A percentile compares a stretch with the other conserved stretches of the same genome.
Evolutionary conservation across 352 stramenopile genomes (phyloP).

Genomic region (Lagenidium giganteum): DNA sequence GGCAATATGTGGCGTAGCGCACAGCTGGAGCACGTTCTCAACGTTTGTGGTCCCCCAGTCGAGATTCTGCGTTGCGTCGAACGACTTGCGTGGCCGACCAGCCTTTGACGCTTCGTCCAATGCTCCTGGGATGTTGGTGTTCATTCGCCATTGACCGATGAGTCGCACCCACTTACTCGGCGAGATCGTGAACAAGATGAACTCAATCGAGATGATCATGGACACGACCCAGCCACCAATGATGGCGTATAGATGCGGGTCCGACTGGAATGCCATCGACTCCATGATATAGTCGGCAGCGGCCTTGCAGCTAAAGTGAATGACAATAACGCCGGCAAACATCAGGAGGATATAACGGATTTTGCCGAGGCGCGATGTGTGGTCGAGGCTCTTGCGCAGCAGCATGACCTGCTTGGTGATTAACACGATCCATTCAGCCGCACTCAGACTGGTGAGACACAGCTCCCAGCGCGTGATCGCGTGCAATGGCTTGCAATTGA

Average conservation of each 20-base stretch:
- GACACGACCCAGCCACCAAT: conserved; percentile 22
- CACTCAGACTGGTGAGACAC: too few species aligned
- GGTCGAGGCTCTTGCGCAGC: too few species aligned
- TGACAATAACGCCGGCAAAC: conserved; percentile 9
- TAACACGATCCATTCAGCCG: too few species aligned
- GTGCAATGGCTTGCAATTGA: too few species aligned
- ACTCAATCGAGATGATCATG: conserved; percentile 19
- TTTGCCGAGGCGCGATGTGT: too few species aligned
- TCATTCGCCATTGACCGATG: conserved; percentile 2
- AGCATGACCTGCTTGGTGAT: too few species aligned
- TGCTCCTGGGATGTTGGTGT: neutral
- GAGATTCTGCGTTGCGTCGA: conserved; percentile 17
- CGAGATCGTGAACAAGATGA: conserved; percentile 13
- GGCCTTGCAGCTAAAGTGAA: conserved; percentile 27
- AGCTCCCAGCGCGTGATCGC: too few species aligned
- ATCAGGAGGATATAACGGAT: too few species aligned
- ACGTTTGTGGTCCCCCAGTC: conserved; percentile 18
- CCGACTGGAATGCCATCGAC: conserved; percentile 24
- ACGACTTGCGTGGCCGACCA: conserved; percentile 3
- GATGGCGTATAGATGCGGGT: conserved; percentile 36
- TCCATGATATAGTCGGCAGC: conserved; percentile 16
- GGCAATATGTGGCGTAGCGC: conserved; percentile 21
- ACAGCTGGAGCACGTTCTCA: conserved; percentile 25
- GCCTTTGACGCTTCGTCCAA: conserved; percentile 7
- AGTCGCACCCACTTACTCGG: too few species aligned